Evolutionary conservation across 768 basidiomycete genomes (phyloP), one percentile per base, ranked within the genome.

Genomic region (Hypsizygus marmoreus): DNA sequence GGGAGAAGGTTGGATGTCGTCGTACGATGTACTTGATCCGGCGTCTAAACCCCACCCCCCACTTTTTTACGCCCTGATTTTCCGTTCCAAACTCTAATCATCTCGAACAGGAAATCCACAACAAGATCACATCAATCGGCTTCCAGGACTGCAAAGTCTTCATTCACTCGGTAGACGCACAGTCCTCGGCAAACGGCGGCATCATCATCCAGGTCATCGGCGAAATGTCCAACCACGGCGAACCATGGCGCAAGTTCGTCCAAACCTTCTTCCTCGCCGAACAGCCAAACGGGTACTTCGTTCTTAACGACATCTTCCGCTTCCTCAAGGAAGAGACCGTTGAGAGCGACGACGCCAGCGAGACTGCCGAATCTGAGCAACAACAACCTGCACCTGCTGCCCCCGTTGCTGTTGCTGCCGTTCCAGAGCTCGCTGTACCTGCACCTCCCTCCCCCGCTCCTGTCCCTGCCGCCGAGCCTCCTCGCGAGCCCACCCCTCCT

Each of bases 211-310:
- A 98, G 69, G 97, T 97, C 68, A 95, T 95, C 63, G 97, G 97
- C 56, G 97, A 99, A 75, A 95, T 98, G 90, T 92, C 91, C 41
- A 98, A 98, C 71, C 79, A 82, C 54, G 80, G 81, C 46, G 90
- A 88, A 42, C 79, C 90, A 4, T 99, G 97, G 97, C 84, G 88
- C 62, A 99, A 98, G 73, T 99, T 99, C 60, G 95, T 94, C 9
- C 97, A 99, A 73, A 97, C 95, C 6, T 98, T 99, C 74, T 98
- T 99, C 88, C 86, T 99, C 43, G 97, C 97, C 29, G 94, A 97
- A 69, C 97, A 99, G 71, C 92, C 93, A 11, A 97, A 95, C 57
- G 97, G 97, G 32, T 99, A 98, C 75, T 99, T 95, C 64, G 97
- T 99, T 54, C 85, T 99, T 70, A 99, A 99, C 71, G 97, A 99